A percentile compares a stretch with the other conserved stretches of the same genome.
Conservation (phyloP, 2,329 filamentous ascomycete genomes). For the Cucurbitaria berberidis region DNA sequence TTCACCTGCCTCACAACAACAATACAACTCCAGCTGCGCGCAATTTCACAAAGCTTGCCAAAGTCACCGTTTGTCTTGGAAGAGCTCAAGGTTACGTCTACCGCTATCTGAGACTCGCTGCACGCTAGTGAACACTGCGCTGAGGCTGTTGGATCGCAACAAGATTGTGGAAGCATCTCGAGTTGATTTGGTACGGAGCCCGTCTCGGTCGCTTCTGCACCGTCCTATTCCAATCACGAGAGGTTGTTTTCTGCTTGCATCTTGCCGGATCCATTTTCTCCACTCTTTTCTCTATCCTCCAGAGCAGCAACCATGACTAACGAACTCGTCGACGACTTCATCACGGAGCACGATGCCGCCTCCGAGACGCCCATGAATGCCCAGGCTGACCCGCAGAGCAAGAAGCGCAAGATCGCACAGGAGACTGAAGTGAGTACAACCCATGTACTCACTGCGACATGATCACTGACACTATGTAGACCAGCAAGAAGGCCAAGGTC, state of each 20-base stretch:
- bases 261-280: neutral
- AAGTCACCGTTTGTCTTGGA: neutral
- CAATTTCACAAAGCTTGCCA: neutral
- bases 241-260: slow-evolving; percentile 1
- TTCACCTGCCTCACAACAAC: slow-evolving; percentile 3
- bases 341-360: slow-evolving; percentile 15
- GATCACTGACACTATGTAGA: slow-evolving; percentile 13
- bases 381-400: slow-evolving; percentile 11
- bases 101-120: neutral
- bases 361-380: slow-evolving; percentile 8
- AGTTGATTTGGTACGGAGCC: slow-evolving; percentile 1
- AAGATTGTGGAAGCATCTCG: slow-evolving; percentile 2
- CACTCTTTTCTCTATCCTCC: neutral
- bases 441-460: slow-evolving; percentile 48
- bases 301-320: slow-evolving; percentile 14
- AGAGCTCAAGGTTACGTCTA: neutral
- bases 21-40: neutral
- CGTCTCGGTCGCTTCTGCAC: slow-evolving; percentile 1
- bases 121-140: neutral
- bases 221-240: neutral
- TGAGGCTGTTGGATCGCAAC: neutral
- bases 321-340: slow-evolving; percentile 17
- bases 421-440: slow-evolving; percentile 25
- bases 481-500: slow-evolving; percentile 39
- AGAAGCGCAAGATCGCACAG: slow-evolving; percentile 35